Evolutionary conservation across 2,329 filamentous ascomycete genomes (phyloP), one percentile per base, ranked within the genome.

Genomic region (Fusarium sp.): DNA sequence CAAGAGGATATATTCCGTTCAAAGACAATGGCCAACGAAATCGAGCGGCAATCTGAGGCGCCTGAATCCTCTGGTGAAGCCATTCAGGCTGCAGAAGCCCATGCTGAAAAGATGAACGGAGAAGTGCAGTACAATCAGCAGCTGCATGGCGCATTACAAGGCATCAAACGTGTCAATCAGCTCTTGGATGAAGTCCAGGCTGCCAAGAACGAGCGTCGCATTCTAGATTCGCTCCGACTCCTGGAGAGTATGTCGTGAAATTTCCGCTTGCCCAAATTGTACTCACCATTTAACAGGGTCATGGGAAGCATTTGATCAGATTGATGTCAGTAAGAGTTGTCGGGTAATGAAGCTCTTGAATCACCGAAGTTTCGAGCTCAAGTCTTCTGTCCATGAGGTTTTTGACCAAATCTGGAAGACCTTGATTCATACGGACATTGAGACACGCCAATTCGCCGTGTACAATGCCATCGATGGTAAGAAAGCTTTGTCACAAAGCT

Each of bases 1-100:
- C 93, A 97, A 77, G 87, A 90, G 64, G 95, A 97, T 75, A 95
- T 97, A 68, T 88, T 92, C 72, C 87, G 88, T 45, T 95, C 93
- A 23, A 90, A 93, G 73, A 85, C 87, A 17, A 89, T 94, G 35
- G 94, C 95, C 21, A 90, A 90, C 73, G 89, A 94, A 58, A 96
- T 98, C 59, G 87, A 95, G 7, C 86, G 89, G 42, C 88, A 93
- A 72, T 90, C 94, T 51, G 91, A 95, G 74, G 87, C 83, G 3
- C 85, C 85, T 2, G 82, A 82, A 48, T 78, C 83, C 3, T 85
- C 84, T 0, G 87, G 87, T 5, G 81, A 85, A 67, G 77, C 82
- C 3, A 82, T 86, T 36, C 75, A 83, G 29, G 82, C 87, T 46
- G 85, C 85, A 11, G 84, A 87, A 52, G 81, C 83, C 21, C 86